Evolutionary conservation across 768 basidiomycete species (phyloP).

Genomic region (Cystobasidium tubakii): DNA sequence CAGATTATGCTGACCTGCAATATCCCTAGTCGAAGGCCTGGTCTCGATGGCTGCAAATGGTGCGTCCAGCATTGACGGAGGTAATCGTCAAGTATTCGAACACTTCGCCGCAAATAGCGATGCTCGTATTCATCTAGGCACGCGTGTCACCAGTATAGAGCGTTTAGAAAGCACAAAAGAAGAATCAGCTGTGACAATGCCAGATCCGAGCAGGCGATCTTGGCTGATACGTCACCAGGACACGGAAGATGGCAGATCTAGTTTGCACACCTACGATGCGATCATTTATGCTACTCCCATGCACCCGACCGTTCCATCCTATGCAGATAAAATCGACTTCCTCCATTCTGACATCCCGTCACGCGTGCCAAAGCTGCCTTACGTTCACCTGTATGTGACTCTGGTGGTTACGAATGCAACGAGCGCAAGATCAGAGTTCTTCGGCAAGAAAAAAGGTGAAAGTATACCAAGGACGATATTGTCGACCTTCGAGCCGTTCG

Average conservation of each 20-base stretch:
- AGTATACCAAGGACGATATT: conserved; percentile 58
- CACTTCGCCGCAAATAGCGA: conserved; percentile 65
- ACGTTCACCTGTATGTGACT: conserved; percentile 81
- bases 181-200: neutral
- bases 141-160: conserved; percentile 42
- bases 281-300: conserved; percentile 84
- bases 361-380: conserved; percentile 64
- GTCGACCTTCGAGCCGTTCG: conserved; percentile 57
- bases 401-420: conserved; percentile 71
- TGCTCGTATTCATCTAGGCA: conserved; percentile 62
- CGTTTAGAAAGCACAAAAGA: conserved; percentile 30
- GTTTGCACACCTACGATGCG: conserved; percentile 49
- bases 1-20: neutral
- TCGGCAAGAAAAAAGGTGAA: conserved; percentile 55
- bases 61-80: conserved; percentile 64
- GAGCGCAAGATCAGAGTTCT: conserved; percentile 62
- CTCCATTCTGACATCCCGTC: conserved; percentile 47
- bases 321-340: conserved; percentile 19
- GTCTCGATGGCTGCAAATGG: conserved; percentile 66
- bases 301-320: conserved; percentile 59
- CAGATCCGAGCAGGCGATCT: conserved; percentile 3
- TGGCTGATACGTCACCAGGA: conserved; percentile 18
- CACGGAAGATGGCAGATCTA: conserved; percentile 6
- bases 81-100: conserved; percentile 80
- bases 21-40: conserved; percentile 57